Evolutionary conservation across 2,329 filamentous ascomycete genomes (phyloP).

Genomic region (Fusarium sp.): DNA sequence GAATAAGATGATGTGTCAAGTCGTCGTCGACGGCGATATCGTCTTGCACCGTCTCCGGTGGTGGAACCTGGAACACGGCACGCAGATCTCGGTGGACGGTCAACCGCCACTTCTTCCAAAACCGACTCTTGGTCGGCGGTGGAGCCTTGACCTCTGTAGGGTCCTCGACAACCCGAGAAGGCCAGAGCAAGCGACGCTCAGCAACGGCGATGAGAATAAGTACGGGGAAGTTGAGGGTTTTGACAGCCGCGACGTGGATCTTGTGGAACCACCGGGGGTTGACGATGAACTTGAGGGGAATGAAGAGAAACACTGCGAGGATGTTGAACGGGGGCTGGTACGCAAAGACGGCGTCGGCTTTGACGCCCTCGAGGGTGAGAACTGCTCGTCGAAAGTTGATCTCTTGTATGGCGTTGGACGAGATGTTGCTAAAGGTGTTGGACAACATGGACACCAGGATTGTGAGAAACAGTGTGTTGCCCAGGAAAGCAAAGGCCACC

Average conservation of each 20-base stretch:
- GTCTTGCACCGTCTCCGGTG: constrained; percentile 69
- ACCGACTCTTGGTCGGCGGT: constrained; percentile 54
- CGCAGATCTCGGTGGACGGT: constrained; percentile 79
- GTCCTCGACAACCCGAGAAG: constrained; percentile 34
- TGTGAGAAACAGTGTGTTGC: constrained; percentile 89
- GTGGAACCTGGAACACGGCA: constrained; percentile 78
- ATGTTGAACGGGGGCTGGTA: constrained; percentile 89
- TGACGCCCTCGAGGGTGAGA: constrained; percentile 86
- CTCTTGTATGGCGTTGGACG: constrained; percentile 81
- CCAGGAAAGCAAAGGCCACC: constrained; percentile 86
- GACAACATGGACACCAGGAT: constrained; percentile 89
- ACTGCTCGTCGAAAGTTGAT: constrained; percentile 86
- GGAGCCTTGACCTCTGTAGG: constrained; percentile 35
- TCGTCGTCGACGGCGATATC: constrained; percentile 71
- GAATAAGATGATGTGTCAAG: constrained; percentile 68
- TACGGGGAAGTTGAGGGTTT: constrained; percentile 79
- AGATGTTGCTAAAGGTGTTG: constrained; percentile 85
- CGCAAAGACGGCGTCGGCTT: constrained; percentile 84
- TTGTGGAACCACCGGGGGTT: constrained; percentile 91
- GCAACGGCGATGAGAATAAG: constrained; percentile 77
- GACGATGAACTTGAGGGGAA: constrained; percentile 82
- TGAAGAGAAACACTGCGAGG: constrained; percentile 77
- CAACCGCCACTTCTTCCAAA: constrained; percentile 77
- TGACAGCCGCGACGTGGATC: constrained; percentile 82
- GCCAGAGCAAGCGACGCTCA: constrained; percentile 78